Evolutionary conservation across 305 asterid species (phyloP).

Genomic region (Rubia balearica): DNA sequence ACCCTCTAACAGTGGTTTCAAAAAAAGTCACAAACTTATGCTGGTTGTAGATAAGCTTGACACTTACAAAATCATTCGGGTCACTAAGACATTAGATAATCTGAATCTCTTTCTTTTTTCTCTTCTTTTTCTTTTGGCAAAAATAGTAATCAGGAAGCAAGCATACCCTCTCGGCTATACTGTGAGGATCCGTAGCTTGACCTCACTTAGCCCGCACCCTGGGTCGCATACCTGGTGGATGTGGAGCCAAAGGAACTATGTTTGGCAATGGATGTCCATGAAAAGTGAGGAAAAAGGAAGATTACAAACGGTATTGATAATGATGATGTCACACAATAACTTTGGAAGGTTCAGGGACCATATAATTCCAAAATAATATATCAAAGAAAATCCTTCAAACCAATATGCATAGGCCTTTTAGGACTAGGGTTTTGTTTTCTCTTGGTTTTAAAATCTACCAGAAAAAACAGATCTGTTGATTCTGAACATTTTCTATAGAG

Average conservation of each 20-base stretch:
- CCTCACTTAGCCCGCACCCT: conserved; percentile 93
- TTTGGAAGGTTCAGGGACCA: not conserved
- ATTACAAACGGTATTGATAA: not conserved
- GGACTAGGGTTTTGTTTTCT: not conserved
- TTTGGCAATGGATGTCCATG: conserved; percentile 66
- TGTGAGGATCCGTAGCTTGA: conserved; percentile 96
- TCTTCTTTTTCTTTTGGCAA: not conserved
- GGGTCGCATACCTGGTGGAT: conserved; percentile 76
- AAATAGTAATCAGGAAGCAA: not conserved
- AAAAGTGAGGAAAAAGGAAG: conserved; percentile 43
- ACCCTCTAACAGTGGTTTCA: not conserved
- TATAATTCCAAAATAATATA: not conserved
- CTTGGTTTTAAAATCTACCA: not conserved
- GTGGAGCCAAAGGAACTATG: conserved; percentile 51
- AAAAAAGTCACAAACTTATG: not conserved
- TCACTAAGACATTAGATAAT: not conserved
- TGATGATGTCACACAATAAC: conserved; percentile 8
- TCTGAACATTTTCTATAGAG: not conserved
- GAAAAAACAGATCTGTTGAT: not conserved
- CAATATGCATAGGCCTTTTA: not conserved
- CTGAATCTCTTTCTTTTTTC: not conserved
- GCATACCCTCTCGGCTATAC: conserved; percentile 92
- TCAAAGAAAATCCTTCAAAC: conserved; percentile 2
- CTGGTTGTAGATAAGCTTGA: not conserved
- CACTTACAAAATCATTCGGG: not conserved